Conservation (phyloP, 176 grass and related monocot species). For the Triticum turgidum region DNA sequence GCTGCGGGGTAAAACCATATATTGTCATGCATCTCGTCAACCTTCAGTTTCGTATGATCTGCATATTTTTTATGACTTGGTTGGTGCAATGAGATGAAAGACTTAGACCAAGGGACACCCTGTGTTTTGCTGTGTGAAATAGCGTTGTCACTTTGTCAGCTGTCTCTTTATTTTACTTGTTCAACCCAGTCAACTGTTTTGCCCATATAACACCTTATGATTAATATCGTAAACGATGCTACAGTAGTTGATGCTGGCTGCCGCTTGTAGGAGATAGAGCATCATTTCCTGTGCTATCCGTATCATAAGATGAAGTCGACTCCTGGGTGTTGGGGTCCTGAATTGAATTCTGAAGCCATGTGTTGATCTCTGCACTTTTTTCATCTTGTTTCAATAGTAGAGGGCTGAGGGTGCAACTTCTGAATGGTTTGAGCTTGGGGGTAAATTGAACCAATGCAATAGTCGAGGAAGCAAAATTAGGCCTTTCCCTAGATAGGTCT, state of each 20-base stretch:
- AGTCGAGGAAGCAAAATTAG: neutral
- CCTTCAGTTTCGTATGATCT: neutral
- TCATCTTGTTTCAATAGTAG: neutral
- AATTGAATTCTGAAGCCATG: neutral
- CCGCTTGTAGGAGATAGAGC: neutral
- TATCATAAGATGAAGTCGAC: neutral
- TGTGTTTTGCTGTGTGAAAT: conserved; percentile 13
- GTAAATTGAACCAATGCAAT: neutral
- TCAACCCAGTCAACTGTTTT: conserved; percentile 14
- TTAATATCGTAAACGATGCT: neutral
- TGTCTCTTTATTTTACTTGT: neutral
- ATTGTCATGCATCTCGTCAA: neutral
- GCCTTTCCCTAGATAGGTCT: neutral
- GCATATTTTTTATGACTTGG: neutral
- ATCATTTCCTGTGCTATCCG: neutral
- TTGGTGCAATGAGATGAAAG: neutral
- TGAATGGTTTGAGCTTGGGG: neutral
- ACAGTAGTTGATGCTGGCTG: neutral
- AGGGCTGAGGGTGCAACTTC: neutral
- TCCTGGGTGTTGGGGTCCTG: neutral
- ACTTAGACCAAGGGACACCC: neutral
- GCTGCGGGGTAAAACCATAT: neutral
- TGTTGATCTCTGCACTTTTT: neutral
- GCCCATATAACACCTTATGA: neutral
- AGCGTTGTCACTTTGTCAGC: conserved; percentile 20